Evolutionary conservation across 768 basidiomycete species (phyloP), one percentile per base, ranked within the genome.

Genomic region (Termitomyces sp.): DNA sequence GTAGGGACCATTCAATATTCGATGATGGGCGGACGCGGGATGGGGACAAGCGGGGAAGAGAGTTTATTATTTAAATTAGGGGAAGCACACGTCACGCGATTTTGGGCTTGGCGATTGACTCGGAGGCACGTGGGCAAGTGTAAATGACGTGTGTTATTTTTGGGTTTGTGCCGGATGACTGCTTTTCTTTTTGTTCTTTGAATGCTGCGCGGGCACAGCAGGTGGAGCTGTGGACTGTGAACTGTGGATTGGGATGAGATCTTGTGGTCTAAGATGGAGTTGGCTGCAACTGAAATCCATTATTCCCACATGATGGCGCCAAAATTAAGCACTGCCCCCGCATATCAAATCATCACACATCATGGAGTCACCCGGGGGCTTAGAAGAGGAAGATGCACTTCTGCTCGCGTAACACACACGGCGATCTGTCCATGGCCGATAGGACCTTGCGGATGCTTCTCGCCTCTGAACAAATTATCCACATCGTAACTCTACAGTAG

Each of bases 1-100:
- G 76, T 74, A 73, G 78, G 74, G 69, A 79, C 76, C 78, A 79
- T 79, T 77, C 77, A 71, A 78, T 64, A 37, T 37, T 11, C 11
- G 34, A 12, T 17, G 34, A 37, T n/a, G 34, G 36, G n/a, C 34
- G 34, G 17, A 34, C 32, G 32, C 49, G 17, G 29, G 2, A 15
- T 17, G 31, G 15, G 7, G 49, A 20, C 8, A 34, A 12, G 32
- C 4, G 15, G 29, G 11, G 32, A 11, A 12, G 17, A 20, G 40
- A 15, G 40, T 5, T 42, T 42, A 14, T 40, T 7, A 17, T 17
- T 15, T 15, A 42, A 2, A 6, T 6, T 42, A 15, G 15, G 11
- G 5, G 40, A 17, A 42, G 6, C 38, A 17, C 40, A 17, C 43
- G 43, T 45, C 43, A 45, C 43, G 43, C 43, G n/a, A 45, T 20